Conservation (phyloP, 345 rosid species). For the rapeseed (Brassica napus) region Da-Ae NC_063452.1:31676501-31677000, state of each 20-base stretch:
- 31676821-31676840: background rate
- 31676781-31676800: background rate
- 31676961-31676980: constrained; percentile 83
- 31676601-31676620: background rate
- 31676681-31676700: background rate
- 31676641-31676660: background rate
- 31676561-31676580: too few relatives aligned
- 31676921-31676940: constrained; percentile 79
- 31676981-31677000: constrained; percentile 79
- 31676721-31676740: background rate
- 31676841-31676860: background rate
- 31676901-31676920: constrained; percentile 76
- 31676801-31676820: background rate
- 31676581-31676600: background rate
- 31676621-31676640: background rate
- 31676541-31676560: background rate
- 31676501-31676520: too few relatives aligned
- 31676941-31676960: constrained; percentile 72
- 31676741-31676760: background rate
- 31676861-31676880: constrained; percentile 47
- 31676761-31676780: background rate
- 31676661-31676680: background rate
- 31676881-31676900: constrained; percentile 77
- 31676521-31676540: too few relatives aligned
- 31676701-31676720: background rate